Percentiles rank a stretch among this genome's conserved stretches.
These are phyloP conservation scores for Chaetomiaceae sp. DNA, from an alignment of 2,329 filamentous ascomycete species.

Conservation along the genomic window DNA sequence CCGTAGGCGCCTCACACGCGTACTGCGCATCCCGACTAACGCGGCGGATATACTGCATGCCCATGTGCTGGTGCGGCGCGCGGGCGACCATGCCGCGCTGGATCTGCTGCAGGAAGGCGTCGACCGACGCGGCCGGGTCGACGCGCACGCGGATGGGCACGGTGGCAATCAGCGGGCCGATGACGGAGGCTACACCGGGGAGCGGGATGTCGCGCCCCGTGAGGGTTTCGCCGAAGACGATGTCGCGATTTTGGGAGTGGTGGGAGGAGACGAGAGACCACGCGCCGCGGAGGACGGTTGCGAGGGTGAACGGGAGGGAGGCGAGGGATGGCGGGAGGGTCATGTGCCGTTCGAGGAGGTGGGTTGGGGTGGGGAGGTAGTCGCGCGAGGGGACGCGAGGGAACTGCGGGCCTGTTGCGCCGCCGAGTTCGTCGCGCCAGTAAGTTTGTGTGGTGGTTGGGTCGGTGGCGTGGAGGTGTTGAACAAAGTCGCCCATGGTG, in stretches of 20 bases:
- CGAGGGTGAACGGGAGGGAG: slow-evolving; percentile 39
- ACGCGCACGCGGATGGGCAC: slow-evolving; percentile 21
- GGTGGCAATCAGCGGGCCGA: slow-evolving; percentile 22
- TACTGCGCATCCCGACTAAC: slow-evolving; percentile 50
- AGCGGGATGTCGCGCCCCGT: slow-evolving; percentile 20
- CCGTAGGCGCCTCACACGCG: slow-evolving; percentile 52
- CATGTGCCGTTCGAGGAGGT: slow-evolving; percentile 48
- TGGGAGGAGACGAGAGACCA: slow-evolving; percentile 52
- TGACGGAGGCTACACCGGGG: slow-evolving; percentile 16
- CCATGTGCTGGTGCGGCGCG: slow-evolving; percentile 61
- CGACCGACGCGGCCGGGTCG: slow-evolving; percentile 31
- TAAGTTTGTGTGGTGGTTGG: slow-evolving; percentile 37
- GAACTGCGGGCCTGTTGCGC: slow-evolving; percentile 42
- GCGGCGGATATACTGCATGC: slow-evolving; percentile 55
- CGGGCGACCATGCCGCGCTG: slow-evolving; percentile 12
- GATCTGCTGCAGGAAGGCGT: slow-evolving; percentile 38
- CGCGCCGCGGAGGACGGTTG: slow-evolving; percentile 53
- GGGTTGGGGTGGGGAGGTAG: slow-evolving; percentile 42
- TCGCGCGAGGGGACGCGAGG: slow-evolving; percentile 42
- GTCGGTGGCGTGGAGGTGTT: slow-evolving; percentile 38
- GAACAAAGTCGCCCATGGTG: slow-evolving; percentile 37
- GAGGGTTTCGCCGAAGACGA: slow-evolving; percentile 47
- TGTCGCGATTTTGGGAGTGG: slow-evolving; percentile 44
- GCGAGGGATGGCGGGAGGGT: slow-evolving; percentile 29
- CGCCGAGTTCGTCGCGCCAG: slow-evolving; percentile 42